Evolutionary conservation across 2,329 filamentous ascomycete species (phyloP).

Genomic region (Penicillium expansum): DNA sequence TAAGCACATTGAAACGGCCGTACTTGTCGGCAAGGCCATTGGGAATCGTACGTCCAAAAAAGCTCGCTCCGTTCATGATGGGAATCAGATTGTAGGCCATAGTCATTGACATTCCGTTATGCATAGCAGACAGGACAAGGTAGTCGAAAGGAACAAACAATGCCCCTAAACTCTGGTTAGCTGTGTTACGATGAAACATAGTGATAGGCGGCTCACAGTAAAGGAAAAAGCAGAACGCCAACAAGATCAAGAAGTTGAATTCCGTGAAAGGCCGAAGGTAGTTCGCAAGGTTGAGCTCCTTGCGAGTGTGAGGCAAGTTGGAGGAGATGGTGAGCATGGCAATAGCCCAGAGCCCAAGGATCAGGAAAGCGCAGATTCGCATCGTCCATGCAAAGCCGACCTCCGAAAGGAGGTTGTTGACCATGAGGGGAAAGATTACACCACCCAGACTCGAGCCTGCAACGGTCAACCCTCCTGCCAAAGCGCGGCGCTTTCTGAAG

Average conservation of each 20-base stretch:
- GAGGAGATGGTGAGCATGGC: constrained; percentile 51
- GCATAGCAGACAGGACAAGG: neutral
- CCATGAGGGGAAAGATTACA: constrained; percentile 59
- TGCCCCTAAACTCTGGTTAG: neutral
- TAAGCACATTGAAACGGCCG: no score
- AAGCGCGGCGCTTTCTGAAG: constrained; percentile 49
- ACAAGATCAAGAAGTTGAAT: constrained; percentile 1
- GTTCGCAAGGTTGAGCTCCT: constrained; percentile 2
- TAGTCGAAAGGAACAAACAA: neutral
- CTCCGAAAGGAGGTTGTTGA: constrained; percentile 49
- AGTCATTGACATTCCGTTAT: constrained; percentile 20
- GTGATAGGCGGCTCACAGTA: constrained; percentile 15
- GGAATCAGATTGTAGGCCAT: no score
- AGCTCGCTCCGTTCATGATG: no score
- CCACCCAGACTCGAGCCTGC: constrained; percentile 52
- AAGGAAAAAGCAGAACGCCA: constrained; percentile 3
- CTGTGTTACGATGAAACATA: neutral
- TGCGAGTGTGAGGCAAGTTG: constrained; percentile 15
- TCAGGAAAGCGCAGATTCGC: constrained; percentile 53
- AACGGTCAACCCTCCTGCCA: constrained; percentile 51
- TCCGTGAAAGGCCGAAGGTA: constrained; percentile 3
- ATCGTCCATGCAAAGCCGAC: constrained; percentile 55
- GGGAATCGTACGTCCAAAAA: no score
- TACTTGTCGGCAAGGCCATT: no score
- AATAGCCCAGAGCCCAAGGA: constrained; percentile 55